These are phyloP conservation scores for Penicillium lagena DNA, from an alignment of 495 filamentous ascomycete species.

Conservation along the genomic window DNA sequence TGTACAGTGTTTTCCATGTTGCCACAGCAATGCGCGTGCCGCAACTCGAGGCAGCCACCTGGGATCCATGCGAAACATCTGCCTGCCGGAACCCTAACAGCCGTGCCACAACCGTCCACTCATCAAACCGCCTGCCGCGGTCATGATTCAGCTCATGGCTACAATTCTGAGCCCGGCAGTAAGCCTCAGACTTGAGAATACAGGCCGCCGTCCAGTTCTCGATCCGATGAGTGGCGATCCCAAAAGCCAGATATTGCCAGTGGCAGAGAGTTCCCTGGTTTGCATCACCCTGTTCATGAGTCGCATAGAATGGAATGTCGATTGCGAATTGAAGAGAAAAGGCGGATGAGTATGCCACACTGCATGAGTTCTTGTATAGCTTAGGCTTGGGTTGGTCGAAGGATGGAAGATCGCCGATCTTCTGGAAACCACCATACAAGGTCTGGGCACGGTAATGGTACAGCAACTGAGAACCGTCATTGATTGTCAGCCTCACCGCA, in stretches of 20 bases:
- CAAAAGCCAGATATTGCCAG: constrained; percentile 37
- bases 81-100: constrained; percentile 34
- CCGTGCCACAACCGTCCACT: constrained; percentile 33
- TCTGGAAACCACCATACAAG: constrained; percentile 24
- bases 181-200: constrained; percentile 28
- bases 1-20: constrained; percentile 38
- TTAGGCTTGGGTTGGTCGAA: constrained; percentile 3
- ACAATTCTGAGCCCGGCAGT: constrained; percentile 17
- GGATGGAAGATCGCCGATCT: constrained; percentile 6
- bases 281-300: constrained; percentile 15
- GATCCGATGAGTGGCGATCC: constrained; percentile 31
- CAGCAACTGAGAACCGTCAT: constrained; percentile 33
- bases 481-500: constrained; percentile 27
- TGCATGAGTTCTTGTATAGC: constrained; percentile 21
- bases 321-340: constrained; percentile 33
- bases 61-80: constrained; percentile 32
- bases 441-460: constrained; percentile 23
- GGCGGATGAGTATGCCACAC: constrained; percentile 17
- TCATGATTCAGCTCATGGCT: constrained; percentile 36
- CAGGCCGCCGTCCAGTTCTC: constrained; percentile 37
- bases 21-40: constrained; percentile 38
- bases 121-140: constrained; percentile 27
- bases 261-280: constrained; percentile 15
- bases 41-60: constrained; percentile 30
- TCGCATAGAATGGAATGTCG: constrained; percentile 35